Percentiles rank a stretch among this genome's conserved stretches.
These are phyloP conservation scores for Penicillium subrubescens DNA, from an alignment of 495 filamentous ascomycete genomes.

Conservation along the genomic window DNA sequence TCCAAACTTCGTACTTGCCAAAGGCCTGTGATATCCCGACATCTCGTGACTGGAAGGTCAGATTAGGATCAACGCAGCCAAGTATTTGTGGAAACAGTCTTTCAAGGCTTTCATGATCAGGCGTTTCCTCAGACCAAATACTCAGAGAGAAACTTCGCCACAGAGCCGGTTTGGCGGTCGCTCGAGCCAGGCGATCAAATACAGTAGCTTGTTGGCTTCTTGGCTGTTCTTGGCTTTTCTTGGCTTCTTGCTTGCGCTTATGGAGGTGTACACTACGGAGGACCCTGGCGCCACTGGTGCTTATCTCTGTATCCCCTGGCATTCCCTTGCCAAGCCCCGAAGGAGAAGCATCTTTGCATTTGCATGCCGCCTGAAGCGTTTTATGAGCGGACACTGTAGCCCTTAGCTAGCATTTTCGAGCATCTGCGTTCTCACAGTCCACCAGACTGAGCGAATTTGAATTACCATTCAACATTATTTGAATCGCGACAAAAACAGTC, in stretches of 20 bases:
- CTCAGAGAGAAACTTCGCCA: neutral
- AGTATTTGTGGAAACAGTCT: neutral
- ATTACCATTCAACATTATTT: neutral
- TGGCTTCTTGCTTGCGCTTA: neutral
- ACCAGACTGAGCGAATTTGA: neutral
- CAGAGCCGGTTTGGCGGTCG: neutral
- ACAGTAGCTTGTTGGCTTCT: neutral
- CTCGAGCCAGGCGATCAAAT: neutral
- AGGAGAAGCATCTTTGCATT: neutral
- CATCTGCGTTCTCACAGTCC: neutral
- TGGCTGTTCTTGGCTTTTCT: neutral
- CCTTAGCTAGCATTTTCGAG: neutral
- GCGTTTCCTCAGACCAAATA: neutral
- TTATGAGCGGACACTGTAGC: neutral
- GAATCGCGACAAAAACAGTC: neutral
- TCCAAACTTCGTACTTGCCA: neutral
- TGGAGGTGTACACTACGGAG: neutral
- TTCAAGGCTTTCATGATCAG: neutral
- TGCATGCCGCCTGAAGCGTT: neutral
- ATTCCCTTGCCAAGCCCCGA: neutral
- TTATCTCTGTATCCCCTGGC: neutral
- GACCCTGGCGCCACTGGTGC: neutral
- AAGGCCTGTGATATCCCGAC: neutral
- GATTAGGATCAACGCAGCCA: neutral
- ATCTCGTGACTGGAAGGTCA: neutral